Evolutionary conservation across 2,329 filamentous ascomycete species (phyloP).

Genomic region (Trichoderma brevicompactum): DNA sequence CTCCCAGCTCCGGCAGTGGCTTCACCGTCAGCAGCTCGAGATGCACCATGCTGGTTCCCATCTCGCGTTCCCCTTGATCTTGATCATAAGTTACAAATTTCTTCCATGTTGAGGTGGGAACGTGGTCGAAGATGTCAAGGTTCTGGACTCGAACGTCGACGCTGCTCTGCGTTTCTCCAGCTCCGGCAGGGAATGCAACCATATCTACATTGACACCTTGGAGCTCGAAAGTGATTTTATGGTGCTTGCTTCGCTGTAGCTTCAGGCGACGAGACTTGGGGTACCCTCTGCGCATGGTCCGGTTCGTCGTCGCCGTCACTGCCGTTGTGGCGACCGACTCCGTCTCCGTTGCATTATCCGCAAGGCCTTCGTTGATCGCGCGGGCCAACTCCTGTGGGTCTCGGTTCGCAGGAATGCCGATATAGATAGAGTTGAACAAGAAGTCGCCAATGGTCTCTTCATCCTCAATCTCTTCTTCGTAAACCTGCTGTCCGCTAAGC

Average conservation of each 20-base stretch:
- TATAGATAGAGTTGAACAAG: slow-evolving; percentile 98
- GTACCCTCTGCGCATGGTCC: slow-evolving; percentile 49
- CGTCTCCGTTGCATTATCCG: slow-evolving; percentile 85
- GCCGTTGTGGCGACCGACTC: slow-evolving; percentile 84
- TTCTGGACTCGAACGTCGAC: slow-evolving; percentile 81
- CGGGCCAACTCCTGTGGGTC: slow-evolving; percentile 81
- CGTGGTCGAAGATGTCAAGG: slow-evolving; percentile 89
- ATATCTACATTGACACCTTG: slow-evolving; percentile 83
- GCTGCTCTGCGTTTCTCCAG: slow-evolving; percentile 83
- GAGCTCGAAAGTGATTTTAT: slow-evolving; percentile 95
- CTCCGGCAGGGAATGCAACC: slow-evolving; percentile 74
- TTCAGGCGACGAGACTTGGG: slow-evolving; percentile 66
- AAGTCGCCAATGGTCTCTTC: slow-evolving; percentile 91
- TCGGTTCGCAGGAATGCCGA: slow-evolving; percentile 83
- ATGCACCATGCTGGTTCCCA: slow-evolving; percentile 86
- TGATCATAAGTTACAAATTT: slow-evolving; percentile 96
- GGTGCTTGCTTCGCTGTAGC: slow-evolving; percentile 81
- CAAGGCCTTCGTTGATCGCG: slow-evolving; percentile 85
- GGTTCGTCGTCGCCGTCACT: slow-evolving; percentile 61
- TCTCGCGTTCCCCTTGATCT: slow-evolving; percentile 83
- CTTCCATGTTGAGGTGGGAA: slow-evolving; percentile 95
- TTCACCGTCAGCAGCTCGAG: slow-evolving; percentile 86
- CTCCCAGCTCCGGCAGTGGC: slow-evolving; percentile 80
- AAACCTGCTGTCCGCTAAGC: slow-evolving; percentile 58
- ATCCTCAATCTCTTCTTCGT: slow-evolving; percentile 75